Percentiles rank a stretch among this genome's conserved stretches.
Conservation (phyloP, 176 grass and related monocot genomes). For the Poa annua region DNA sequence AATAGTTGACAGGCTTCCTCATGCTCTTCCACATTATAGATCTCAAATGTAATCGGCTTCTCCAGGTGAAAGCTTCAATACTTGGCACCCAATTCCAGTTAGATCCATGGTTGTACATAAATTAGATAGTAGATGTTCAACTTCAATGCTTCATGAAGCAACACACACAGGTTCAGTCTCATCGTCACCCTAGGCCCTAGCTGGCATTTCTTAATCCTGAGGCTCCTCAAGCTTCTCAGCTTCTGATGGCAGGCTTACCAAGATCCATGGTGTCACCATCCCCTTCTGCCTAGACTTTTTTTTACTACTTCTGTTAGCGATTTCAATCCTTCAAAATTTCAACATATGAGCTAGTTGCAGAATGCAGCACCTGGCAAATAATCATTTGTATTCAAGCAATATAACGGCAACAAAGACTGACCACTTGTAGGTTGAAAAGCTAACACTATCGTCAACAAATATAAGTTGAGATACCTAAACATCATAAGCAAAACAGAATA, state of each 20-base stretch:
- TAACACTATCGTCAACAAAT: not conserved
- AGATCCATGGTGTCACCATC: too few relatives aligned
- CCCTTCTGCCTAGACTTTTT: too few relatives aligned
- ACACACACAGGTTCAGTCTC: not conserved
- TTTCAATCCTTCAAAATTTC: too few relatives aligned
- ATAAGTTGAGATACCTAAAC: not conserved
- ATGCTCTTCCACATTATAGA: not conserved
- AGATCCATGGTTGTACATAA: too few relatives aligned
- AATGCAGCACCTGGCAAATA: not conserved
- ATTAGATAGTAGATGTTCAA: not conserved
- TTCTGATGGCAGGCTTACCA: too few relatives aligned
- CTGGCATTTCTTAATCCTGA: too few relatives aligned
- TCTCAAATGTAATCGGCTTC: not conserved
- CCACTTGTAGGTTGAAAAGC: not conserved
- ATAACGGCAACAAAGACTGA: not conserved
- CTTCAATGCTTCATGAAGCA: not conserved
- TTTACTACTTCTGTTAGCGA: too few relatives aligned
- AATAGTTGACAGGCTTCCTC: not conserved
- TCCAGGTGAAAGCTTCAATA: not conserved
- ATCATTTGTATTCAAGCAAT: not conserved
- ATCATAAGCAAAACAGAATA: not conserved
- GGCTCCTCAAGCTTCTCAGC: too few relatives aligned
- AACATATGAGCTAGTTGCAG: too few relatives aligned
- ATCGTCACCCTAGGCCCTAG: slow-evolving; percentile 44
- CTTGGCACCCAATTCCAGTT: not conserved